A percentile compares a stretch with the other conserved stretches of the same genome.
phyloP scores from a whole-genome alignment of 495 filamentous ascomycete species.

The Amniculicola lignicola region DNA sequence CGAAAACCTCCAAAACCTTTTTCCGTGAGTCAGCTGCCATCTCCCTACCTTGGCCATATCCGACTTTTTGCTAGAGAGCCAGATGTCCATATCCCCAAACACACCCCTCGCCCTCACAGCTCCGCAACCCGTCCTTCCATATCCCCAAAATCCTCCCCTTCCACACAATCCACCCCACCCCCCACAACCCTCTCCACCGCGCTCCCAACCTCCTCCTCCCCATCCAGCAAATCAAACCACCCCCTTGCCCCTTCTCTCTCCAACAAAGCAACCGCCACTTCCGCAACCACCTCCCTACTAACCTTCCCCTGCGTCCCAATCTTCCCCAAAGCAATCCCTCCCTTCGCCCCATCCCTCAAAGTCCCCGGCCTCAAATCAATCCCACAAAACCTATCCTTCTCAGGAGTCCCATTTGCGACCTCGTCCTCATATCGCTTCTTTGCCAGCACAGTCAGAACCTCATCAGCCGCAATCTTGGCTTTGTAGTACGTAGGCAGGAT shows the following conservation, averaged over 20 bases:
- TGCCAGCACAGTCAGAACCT: constrained; percentile 59
- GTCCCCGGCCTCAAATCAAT: constrained; percentile 67
- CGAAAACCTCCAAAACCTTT: too few species aligned
- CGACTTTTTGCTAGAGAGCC: too few species aligned
- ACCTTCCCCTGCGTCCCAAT: constrained; percentile 54
- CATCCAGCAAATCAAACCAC: constrained; percentile 61
- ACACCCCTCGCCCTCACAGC: constrained; percentile 28
- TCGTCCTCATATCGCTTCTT: constrained; percentile 44
- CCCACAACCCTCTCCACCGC: constrained; percentile 63
- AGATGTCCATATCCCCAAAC: too few species aligned
- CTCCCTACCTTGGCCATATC: too few species aligned
- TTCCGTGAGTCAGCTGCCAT: too few species aligned
- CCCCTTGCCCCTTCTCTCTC: constrained; percentile 57
- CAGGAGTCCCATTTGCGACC: constrained; percentile 33
- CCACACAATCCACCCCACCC: constrained; percentile 62
- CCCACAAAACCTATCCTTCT: constrained; percentile 50
- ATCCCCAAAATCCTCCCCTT: constrained; percentile 60
- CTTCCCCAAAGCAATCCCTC: constrained; percentile 62
- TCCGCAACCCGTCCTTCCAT: constrained; percentile 44
- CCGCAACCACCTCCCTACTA: constrained; percentile 66
- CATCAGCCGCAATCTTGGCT: constrained; percentile 74
- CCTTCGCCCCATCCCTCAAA: constrained; percentile 57
- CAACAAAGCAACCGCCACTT: constrained; percentile 62
- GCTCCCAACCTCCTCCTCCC: constrained; percentile 55
- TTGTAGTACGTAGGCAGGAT: constrained; percentile 63